Base-by-base conservation (phyloP, 1,284 basidiomycete genomes). In the Pseudozyma hubeiensis region DNA sequence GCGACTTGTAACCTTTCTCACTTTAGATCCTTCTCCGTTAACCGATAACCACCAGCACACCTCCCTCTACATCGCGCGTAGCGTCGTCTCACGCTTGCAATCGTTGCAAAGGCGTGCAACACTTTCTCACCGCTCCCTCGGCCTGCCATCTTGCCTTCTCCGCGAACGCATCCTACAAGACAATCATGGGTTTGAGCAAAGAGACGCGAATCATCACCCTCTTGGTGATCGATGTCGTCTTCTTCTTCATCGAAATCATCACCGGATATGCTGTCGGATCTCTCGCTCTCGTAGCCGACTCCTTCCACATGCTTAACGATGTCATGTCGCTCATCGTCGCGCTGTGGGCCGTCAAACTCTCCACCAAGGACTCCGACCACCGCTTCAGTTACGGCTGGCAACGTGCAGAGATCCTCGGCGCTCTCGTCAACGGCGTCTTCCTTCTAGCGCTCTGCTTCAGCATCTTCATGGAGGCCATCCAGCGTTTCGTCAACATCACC, bases 381-480 rank as follows among this genome's bases (percentile, higher is more conserved):
- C 89, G 90, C 43, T 95, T 94, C 85, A 92, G 93, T 2, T 97
- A 96, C 82, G 94, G 94, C 19, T 98, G 95, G 94, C 96, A 99
- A 86, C 89, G 97, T 61, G 97, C 97, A n/a, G 97, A 99, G 84
- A 97, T 99, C 67, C 89, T 99, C 8, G 82, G 82, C 46, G 81
- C 85, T 0, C 88, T 99, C 48, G 87, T 98, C 81, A 99, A 99
- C 81, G 96, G 97, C 52, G 95, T 98, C 57, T 98, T 98, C 87
- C 89, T 99, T 4, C 87, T 94, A 50, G 96, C 97, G 0, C 89
- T 99, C 1, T 99, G 96, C 87, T 94, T 97, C 85, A 93, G 94
- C 16, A 97, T 99, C 81, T 91, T 90, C 54, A 87, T 99, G 82
- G 96, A 99, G 85, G 96, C 97, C 7, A 86, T 99, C 48, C 90